These are phyloP conservation scores for Globisporangium echinulatum DNA, from an alignment of 352 stramenopile genomes.

Conservation along the genomic window DNA sequence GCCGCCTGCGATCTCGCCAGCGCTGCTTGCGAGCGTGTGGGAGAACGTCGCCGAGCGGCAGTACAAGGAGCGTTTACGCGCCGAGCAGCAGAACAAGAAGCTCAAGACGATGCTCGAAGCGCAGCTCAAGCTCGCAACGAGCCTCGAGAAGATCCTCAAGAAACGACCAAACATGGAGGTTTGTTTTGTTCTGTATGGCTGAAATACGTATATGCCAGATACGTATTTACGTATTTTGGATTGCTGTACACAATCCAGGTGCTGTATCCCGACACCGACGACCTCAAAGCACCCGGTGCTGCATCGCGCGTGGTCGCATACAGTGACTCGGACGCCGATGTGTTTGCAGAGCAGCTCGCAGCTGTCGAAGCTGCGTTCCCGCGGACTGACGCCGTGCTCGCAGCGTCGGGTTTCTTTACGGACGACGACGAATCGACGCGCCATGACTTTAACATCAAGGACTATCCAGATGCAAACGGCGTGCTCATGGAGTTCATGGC, in stretches of 20 bases:
- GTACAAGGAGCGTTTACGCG: slow-evolving; percentile 15
- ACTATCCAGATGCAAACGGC: slow-evolving; percentile 6
- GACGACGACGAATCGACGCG: not conserved
- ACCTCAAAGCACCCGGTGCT: not conserved
- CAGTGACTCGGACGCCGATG: slow-evolving; percentile 1
- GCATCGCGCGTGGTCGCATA: slow-evolving; percentile 8
- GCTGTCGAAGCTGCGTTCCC: slow-evolving; percentile 3
- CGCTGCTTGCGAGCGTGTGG: slow-evolving; percentile 19
- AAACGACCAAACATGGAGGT: slow-evolving; percentile 13
- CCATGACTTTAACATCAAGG: slow-evolving; percentile 12
- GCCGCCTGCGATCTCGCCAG: slow-evolving; percentile 16
- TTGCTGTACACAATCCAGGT: slow-evolving; percentile 1
- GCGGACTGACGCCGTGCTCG: slow-evolving; percentile 5
- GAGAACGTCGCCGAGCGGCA: slow-evolving; percentile 23
- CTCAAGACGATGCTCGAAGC: slow-evolving; percentile 24
- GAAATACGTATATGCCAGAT: not conserved
- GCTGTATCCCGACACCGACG: slow-evolving; percentile 6
- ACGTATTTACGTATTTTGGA: not conserved
- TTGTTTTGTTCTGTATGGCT: not conserved
- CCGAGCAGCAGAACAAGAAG: slow-evolving; percentile 23
- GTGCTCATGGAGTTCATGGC: slow-evolving; percentile 18
- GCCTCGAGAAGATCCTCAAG: slow-evolving; percentile 18
- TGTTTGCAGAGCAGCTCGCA: slow-evolving; percentile 11
- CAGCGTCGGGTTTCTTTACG: not conserved
- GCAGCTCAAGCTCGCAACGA: slow-evolving; percentile 20